A percentile compares a stretch with the other conserved stretches of the same genome.
Evolutionary conservation across 116 monocot species (phyloP).

Genomic region (Papilionanthe hybrid): DNA sequence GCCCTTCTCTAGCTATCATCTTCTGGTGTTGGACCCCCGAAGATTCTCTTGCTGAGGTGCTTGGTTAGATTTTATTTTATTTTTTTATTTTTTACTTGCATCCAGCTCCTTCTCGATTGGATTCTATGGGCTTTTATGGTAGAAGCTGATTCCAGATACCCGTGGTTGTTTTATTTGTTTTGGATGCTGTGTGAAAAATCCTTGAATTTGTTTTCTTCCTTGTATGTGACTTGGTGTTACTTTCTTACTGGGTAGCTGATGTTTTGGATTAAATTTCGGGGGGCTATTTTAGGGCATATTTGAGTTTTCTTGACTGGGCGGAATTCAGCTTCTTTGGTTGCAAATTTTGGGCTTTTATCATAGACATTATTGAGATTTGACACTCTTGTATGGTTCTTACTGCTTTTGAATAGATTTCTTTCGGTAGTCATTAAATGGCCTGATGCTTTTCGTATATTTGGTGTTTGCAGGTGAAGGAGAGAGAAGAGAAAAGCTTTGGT

Average conservation of each 20-base stretch:
- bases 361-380: not conserved
- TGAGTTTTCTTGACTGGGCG: not conserved
- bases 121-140: not conserved
- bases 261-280: not conserved
- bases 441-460: not conserved
- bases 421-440: not conserved
- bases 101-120: not conserved
- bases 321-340: no score
- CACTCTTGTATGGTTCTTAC: not conserved
- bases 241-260: not conserved
- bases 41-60: not conserved
- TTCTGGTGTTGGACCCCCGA: not conserved
- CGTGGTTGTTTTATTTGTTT: not conserved
- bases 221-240: not conserved
- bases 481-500: not conserved
- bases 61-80: not conserved
- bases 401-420: not conserved
- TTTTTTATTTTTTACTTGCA: not conserved
- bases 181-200: not conserved
- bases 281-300: not conserved
- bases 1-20: not conserved
- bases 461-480: not conserved
- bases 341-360: not conserved
- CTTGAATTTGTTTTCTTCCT: not conserved
- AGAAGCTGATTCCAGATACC: not conserved